phyloP scores from a whole-genome alignment of 495 filamentous ascomycete species.

The Umbilicaria muhlenbergii region DNA sequence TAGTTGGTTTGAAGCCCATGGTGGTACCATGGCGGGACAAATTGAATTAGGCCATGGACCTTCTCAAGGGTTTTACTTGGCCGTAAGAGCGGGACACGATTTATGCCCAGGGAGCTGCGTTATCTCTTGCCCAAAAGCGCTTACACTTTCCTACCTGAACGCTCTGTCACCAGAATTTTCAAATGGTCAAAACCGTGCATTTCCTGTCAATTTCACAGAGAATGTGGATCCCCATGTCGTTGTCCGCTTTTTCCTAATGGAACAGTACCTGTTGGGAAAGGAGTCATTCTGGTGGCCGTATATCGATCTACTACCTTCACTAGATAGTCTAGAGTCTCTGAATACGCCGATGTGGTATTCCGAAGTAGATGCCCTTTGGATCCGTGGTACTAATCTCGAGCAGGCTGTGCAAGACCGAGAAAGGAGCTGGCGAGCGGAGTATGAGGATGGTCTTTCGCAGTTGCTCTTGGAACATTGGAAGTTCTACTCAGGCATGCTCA shows the following conservation, averaged over 20 bases:
- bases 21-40: no score
- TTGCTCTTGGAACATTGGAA: slow-evolving; percentile 9
- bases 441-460: slow-evolving; percentile 21
- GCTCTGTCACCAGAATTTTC: not conserved
- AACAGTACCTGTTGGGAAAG: slow-evolving; percentile 32
- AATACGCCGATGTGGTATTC: slow-evolving; percentile 44
- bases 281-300: slow-evolving; percentile 50
- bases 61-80: no score
- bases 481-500: not conserved
- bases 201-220: slow-evolving; percentile 1
- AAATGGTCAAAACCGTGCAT: not conserved
- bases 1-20: no score
- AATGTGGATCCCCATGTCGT: not conserved
- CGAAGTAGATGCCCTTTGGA: slow-evolving; percentile 38
- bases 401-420: slow-evolving; percentile 28
- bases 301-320: slow-evolving; percentile 37
- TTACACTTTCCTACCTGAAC: slow-evolving; percentile 10
- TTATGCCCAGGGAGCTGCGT: slow-evolving; percentile 2
- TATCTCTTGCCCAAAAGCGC: slow-evolving; percentile 11
- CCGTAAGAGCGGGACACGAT: not conserved
- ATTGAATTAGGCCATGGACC: no score
- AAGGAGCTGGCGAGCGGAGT: slow-evolving; percentile 32
- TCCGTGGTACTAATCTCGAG: slow-evolving; percentile 43
- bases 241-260: slow-evolving; percentile 37
- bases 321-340: slow-evolving; percentile 21